Evolutionary conservation across 257 asterid genomes (phyloP).

Genomic region (Salvia splendens): DNA sequence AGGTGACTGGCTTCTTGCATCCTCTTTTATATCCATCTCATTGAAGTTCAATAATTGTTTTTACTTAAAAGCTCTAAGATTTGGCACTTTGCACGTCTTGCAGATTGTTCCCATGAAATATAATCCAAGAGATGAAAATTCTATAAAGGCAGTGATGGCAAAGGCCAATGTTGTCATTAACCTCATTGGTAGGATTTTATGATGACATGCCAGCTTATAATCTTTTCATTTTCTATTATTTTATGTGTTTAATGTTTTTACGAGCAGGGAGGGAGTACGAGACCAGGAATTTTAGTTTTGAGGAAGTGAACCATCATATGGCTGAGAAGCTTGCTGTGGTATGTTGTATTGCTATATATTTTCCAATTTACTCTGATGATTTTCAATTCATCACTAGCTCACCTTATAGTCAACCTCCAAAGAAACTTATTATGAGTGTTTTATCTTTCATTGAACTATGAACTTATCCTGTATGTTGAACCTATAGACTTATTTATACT

Average conservation of each 20-base stretch:
- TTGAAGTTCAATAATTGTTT: neutral
- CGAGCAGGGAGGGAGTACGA: constrained; percentile 88
- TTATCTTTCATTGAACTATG: neutral
- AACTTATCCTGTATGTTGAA: neutral
- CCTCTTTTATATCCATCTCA: neutral
- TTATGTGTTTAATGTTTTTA: constrained; percentile 25
- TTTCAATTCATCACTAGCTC: neutral
- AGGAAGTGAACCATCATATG: constrained; percentile 89
- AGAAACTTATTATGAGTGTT: neutral
- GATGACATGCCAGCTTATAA: neutral
- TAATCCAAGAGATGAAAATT: constrained; percentile 85
- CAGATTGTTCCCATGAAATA: constrained; percentile 98
- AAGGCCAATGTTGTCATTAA: constrained; percentile 97
- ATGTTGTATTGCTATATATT: constrained; percentile 24
- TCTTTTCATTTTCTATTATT: constrained; percentile 8
- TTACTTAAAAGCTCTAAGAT: neutral
- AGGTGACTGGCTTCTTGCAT: constrained; percentile 47
- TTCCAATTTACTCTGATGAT: neutral
- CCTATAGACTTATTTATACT: neutral
- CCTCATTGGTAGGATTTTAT: constrained; percentile 67
- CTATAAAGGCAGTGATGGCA: constrained; percentile 97
- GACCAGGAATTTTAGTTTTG: constrained; percentile 93
- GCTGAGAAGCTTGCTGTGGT: constrained; percentile 87
- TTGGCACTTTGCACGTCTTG: constrained; percentile 7
- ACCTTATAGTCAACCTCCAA: neutral